Conservation (phyloP, 2,329 filamentous ascomycete species). For the Neurospora crassa region DNA sequence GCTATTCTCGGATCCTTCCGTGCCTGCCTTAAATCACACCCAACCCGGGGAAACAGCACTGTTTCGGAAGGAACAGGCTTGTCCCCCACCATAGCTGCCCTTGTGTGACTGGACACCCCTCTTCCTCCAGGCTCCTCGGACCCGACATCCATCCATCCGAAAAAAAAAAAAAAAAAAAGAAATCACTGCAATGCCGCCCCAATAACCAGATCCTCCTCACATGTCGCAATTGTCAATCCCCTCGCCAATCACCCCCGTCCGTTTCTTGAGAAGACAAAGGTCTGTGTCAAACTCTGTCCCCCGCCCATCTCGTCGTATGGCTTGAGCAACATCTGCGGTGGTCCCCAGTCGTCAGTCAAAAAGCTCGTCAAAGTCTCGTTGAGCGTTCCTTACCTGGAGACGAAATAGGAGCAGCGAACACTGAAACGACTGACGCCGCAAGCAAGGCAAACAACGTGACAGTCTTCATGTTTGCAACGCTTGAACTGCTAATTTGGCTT, state of each 20-base stretch:
- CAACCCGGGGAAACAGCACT: neutral
- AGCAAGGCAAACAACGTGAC: neutral
- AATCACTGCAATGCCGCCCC: too few species aligned
- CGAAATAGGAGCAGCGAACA: neutral
- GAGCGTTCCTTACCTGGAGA: neutral
- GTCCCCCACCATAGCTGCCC: neutral
- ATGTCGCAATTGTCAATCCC: slow-evolving; percentile 5
- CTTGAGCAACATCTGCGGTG: neutral
- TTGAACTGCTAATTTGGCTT: neutral
- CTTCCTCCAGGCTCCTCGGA: neutral
- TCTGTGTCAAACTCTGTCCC: neutral
- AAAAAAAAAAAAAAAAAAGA: too few species aligned
- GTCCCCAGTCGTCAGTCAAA: neutral
- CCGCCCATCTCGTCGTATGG: neutral
- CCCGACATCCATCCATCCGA: too few species aligned
- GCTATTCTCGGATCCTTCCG: neutral
- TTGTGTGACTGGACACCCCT: neutral
- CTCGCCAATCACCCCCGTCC: neutral
- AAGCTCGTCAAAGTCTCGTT: neutral
- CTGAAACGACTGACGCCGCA: neutral
- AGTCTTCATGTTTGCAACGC: neutral
- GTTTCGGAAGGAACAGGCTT: neutral
- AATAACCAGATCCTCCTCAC: neutral
- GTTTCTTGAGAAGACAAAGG: neutral
- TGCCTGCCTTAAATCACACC: neutral